Evolutionary conservation across 305 asterid genomes (phyloP).

Genomic region (Euphrasia arctica): DNA sequence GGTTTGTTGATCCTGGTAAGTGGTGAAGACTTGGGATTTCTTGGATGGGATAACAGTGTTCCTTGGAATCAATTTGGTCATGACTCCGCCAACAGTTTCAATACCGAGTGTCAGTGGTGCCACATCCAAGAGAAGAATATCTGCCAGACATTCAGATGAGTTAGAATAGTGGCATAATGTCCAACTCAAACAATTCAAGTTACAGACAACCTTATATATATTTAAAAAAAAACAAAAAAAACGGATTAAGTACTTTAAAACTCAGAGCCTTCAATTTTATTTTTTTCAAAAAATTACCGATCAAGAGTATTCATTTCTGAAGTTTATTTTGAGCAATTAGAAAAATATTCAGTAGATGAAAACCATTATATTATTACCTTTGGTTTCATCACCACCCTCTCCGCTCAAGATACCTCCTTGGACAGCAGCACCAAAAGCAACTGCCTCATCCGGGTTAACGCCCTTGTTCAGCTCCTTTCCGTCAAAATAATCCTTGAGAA

Average conservation of each 20-base stretch:
- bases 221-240: no score
- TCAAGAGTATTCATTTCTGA: background rate
- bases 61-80: constrained; percentile 86
- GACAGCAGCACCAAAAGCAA: constrained; percentile 89
- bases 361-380: constrained; percentile 38
- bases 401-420: constrained; percentile 90
- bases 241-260: no score
- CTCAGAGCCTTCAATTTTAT: background rate
- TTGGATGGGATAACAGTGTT: constrained; percentile 71
- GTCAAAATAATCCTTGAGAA: constrained; percentile 66
- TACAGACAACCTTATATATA: background rate
- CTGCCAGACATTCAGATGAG: constrained; percentile 24
- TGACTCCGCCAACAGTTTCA: constrained; percentile 84
- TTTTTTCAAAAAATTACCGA: background rate
- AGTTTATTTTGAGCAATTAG: background rate
- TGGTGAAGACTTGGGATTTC: constrained; percentile 76
- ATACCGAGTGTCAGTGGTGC: constrained; percentile 83
- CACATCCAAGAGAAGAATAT: constrained; percentile 78
- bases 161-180: background rate
- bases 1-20: constrained; percentile 83
- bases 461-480: constrained; percentile 85
- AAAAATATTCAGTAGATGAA: background rate
- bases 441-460: constrained; percentile 92
- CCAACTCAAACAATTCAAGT: background rate
- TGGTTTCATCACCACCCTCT: constrained; percentile 75